Base-by-base conservation (phyloP, 805 yeast genomes). In the Yarrowia osloensis region DNA sequence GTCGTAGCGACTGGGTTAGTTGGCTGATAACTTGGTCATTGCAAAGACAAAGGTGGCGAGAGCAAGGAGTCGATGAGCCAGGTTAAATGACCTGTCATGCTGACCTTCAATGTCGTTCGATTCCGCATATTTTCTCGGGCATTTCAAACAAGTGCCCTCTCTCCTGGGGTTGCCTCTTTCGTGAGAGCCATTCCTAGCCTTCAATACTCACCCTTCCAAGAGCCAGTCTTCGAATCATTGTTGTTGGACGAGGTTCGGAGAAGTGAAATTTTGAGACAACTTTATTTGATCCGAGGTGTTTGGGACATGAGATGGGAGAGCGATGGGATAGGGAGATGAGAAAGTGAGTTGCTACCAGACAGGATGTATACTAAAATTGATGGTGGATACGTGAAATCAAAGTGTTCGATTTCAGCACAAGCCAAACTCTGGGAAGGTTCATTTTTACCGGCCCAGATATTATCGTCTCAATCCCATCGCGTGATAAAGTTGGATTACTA, bases 171-270 rank as follows among this genome's bases (percentile, higher is more conserved):
- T n/a, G n/a, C n/a, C n/a, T n/a, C n/a, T n/a, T n/a, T n/a, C n/a
- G n/a, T n/a, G n/a, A n/a, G n/a, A n/a, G n/a, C n/a, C n/a, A n/a
- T n/a, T n/a, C n/a, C n/a, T n/a, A n/a, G n/a, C n/a, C n/a, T n/a
- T n/a, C n/a, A n/a, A n/a, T 54, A 57, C 63, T 57, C 49, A 57
- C 63, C 63, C 63, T 39, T 57, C 63, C 66, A 22, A 61, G 66
- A 46, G 66, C 66, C 54, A 61, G 66, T 61, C 66, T 61, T 44
- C 66, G 66, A 61, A 61, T 61, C 66, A 61, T 57, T 57, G 63
- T 55, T 39, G 49, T 57, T 39, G 63, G 6, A 57, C 40, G 44
- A 24, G n/a, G n/a, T 50, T 50, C 33, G 12, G 19, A 46, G 21
- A 46, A 11, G 49, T 61, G 66, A 61, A 61, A 61, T 44, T 61